Evolutionary conservation across 495 filamentous ascomycete species (phyloP), one percentile per base, ranked within the genome.

Genomic region (Penicillium herquei): DNA sequence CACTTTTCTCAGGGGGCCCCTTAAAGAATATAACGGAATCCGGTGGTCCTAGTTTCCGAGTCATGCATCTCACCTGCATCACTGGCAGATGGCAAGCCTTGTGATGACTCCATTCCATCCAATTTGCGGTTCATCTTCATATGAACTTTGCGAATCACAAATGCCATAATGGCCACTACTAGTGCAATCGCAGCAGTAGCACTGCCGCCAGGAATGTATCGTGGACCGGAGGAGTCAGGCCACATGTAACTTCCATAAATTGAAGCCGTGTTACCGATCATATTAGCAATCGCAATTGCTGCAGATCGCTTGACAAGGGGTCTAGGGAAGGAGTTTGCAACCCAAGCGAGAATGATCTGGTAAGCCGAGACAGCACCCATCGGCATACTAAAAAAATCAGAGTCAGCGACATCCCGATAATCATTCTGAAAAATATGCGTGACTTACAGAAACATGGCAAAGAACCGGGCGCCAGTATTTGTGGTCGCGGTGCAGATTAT

Each of bases 241-340:
- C 90, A 93, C 81, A 92, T 81, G 61, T 91, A 93, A 30, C 77
- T 81, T 0, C 87, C 86, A 63, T 89, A 93, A 62, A 93, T 93
- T 2, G 70, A 73, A 32, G 81, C 80, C 11, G 79, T 78, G 58
- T 92, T 93, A 0, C 82, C 82, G 13, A 92, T 77, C 32, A 88
- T 88, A 57, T 92, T 94, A 65, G 90, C 89, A 49, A 85, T 76
- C 8, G 90, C 90, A 10, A 92, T 76, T 0, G 87, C 87, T 9
- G 66, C 63, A 30, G 67, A 67, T n/a, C 66, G 61, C 52, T 95
- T 95, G 13, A 89, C 87, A 1, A 88, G 83, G 1, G 90, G 90
- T 6, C 90, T 81, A 11, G 90, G 87, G 53, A 93, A 82, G 1
- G 84, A 85, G 67, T 92, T 92, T 42, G 79, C 83, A 44, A 92